Conservation (phyloP, 495 filamentous ascomycete species). For the Xylaria curta region DNA sequence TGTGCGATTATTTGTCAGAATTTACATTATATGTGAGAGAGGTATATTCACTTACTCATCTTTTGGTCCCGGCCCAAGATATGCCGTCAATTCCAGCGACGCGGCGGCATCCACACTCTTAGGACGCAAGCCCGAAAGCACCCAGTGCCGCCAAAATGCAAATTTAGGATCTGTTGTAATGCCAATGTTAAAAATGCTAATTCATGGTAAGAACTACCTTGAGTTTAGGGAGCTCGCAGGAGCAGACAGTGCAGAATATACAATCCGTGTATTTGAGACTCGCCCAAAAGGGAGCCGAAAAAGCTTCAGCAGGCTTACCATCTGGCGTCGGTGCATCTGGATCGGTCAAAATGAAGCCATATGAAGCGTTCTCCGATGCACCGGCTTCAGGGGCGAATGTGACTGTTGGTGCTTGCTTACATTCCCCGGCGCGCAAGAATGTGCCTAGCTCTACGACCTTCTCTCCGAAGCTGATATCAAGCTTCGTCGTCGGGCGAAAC, state of each 20-base stretch:
- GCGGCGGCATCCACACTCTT: background rate
- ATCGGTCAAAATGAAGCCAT: conserved; percentile 35
- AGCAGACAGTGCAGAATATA: too few species aligned
- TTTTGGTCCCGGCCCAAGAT: conserved; percentile 39
- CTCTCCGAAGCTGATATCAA: conserved; percentile 30
- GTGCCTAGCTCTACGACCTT: conserved; percentile 32
- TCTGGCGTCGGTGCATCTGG: conserved; percentile 41
- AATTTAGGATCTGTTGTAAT: conserved; percentile 32
- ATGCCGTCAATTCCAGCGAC: conserved; percentile 31
- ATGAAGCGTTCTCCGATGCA: conserved; percentile 21
- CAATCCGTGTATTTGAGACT: too few species aligned
- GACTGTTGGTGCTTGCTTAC: conserved; percentile 30
- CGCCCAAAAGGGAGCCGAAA: too few species aligned
- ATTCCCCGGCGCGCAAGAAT: conserved; percentile 36
- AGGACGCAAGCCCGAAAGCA: conserved; percentile 33
- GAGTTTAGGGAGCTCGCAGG: too few species aligned
- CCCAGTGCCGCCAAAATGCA: conserved; percentile 40
- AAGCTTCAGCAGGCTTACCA: background rate
- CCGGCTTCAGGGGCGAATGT: conserved; percentile 26
- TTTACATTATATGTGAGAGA: background rate
- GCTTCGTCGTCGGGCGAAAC: conserved; percentile 33
- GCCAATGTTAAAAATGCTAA: too few species aligned
- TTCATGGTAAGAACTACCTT: too few species aligned
- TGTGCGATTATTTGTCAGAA: conserved; percentile 17
- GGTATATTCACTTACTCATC: conserved; percentile 32